Evolutionary conservation across 768 basidiomycete species (phyloP).

Genomic region (Hortiboletus campestris): DNA sequence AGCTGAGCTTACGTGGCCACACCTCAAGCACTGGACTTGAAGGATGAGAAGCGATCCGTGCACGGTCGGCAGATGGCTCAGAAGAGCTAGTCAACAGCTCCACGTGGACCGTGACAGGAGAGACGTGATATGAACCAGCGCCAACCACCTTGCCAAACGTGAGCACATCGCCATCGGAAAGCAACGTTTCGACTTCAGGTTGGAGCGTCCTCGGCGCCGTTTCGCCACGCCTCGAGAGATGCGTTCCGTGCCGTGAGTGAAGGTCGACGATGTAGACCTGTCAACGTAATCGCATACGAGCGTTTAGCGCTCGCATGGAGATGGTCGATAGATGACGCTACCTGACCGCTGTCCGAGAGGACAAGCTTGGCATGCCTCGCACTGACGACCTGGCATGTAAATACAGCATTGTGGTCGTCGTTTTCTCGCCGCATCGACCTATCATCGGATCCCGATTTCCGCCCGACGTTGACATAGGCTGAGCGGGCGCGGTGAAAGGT

Average conservation of each 20-base stretch:
- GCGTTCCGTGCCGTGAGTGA: conserved; percentile 75
- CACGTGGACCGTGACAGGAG: conserved; percentile 60
- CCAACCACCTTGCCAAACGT: conserved; percentile 80
- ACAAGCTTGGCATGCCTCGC: conserved; percentile 75
- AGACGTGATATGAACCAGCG: conserved; percentile 56
- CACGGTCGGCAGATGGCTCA: conserved; percentile 18
- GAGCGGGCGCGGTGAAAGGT: conserved; percentile 52
- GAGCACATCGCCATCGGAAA: conserved; percentile 66
- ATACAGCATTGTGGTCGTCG: conserved; percentile 53
- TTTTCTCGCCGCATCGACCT: conserved; percentile 38
- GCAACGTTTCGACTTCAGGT: conserved; percentile 53
- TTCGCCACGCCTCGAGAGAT: conserved; percentile 56
- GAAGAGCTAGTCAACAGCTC: conserved; percentile 41
- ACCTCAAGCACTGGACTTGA: conserved; percentile 26
- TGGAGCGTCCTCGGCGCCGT: conserved; percentile 45
- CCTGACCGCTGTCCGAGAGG: conserved; percentile 68
- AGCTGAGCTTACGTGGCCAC: conserved; percentile 34
- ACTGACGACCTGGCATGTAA: conserved; percentile 77
- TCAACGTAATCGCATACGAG: background rate
- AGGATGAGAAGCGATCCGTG: conserved; percentile 18
- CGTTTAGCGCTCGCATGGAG: conserved; percentile 17
- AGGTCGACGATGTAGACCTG: conserved; percentile 73
- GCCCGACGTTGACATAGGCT: conserved; percentile 61
- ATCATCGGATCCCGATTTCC: conserved; percentile 53
- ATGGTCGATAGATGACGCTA: conserved; percentile 32